These are phyloP conservation scores for Metschnikowia corniflorae DNA, from an alignment of 805 yeast genomes.

Conservation along the genomic window DNA sequence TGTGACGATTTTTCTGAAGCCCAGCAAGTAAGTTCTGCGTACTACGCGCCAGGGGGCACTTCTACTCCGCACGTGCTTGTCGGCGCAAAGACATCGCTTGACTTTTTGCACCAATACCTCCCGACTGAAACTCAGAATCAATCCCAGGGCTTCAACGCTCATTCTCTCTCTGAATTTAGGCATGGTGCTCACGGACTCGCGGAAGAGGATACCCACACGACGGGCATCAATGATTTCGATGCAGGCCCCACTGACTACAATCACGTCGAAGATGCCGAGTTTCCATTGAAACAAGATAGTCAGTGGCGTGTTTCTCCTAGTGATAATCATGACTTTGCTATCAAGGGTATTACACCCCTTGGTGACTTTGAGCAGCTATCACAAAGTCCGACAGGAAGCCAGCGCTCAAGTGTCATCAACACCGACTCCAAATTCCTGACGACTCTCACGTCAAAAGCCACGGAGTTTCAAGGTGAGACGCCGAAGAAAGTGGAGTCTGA, in stretches of 20 bases:
- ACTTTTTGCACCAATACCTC: conserved; percentile 52
- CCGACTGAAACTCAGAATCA: conserved; percentile 33
- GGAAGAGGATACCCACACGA: not conserved
- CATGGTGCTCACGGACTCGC: not conserved
- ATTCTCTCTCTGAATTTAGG: not conserved
- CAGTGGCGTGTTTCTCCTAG: conserved; percentile 12
- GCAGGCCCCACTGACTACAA: not conserved
- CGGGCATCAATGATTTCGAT: not conserved
- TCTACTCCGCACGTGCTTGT: conserved; percentile 66
- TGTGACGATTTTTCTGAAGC: conserved; percentile 85
- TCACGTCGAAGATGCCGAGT: conserved; percentile 4
- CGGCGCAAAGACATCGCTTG: conserved; percentile 50
- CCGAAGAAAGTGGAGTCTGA: conserved; percentile 8
- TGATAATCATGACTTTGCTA: conserved; percentile 9
- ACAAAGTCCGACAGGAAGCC: conserved; percentile 7
- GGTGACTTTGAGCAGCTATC: conserved; percentile 9
- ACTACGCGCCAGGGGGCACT: conserved; percentile 49
- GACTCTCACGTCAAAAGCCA: not conserved
- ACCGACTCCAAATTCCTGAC: conserved; percentile 3
- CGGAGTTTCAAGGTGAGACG: conserved; percentile 1
- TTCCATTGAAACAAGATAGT: conserved; percentile 10
- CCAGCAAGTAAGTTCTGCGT: conserved; percentile 72
- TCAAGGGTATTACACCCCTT: conserved; percentile 9
- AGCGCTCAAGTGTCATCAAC: conserved; percentile 3
- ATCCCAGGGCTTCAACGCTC: not conserved